Conservation (phyloP, 139 green algal genomes). For the Gonium pectorale region DNA sequence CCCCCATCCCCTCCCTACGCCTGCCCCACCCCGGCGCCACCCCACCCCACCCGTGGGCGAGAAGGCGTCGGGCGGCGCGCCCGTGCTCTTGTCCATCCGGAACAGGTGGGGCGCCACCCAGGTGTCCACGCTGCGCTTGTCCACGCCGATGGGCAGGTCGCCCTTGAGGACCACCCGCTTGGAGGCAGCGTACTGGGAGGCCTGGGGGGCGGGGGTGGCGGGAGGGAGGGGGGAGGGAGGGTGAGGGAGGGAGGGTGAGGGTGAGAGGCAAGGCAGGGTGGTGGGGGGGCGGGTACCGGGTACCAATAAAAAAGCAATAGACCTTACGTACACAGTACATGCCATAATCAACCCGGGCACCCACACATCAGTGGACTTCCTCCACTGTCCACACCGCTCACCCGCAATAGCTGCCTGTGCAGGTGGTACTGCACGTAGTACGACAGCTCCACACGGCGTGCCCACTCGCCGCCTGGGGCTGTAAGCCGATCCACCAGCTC, state of each 20-base stretch:
- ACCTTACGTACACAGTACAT: too few species aligned
- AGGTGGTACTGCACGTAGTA: slow-evolving; percentile 95
- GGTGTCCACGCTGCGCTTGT: slow-evolving; percentile 93
- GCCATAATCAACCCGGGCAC: too few species aligned
- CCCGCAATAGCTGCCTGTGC: slow-evolving; percentile 82
- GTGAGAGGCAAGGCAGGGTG: background rate
- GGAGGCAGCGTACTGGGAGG: slow-evolving; percentile 70
- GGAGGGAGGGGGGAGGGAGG: background rate
- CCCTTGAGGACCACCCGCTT: slow-evolving; percentile 92
- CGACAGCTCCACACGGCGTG: slow-evolving; percentile 54
- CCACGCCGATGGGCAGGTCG: slow-evolving; percentile 97
- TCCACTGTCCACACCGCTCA: too few species aligned
- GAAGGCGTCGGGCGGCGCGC: slow-evolving; percentile 93
- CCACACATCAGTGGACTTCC: too few species aligned
- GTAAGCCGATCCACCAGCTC: slow-evolving; percentile 74
- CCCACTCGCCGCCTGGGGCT: slow-evolving; percentile 46
- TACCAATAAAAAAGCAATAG: too few species aligned
- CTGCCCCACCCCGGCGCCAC: too few species aligned
- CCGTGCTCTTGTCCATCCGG: slow-evolving; percentile 90
- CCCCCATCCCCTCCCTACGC: background rate
- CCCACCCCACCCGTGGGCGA: slow-evolving; percentile 84
- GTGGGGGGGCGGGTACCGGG: too few species aligned
- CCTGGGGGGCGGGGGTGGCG: slow-evolving; percentile 45
- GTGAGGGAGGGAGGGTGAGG: background rate
- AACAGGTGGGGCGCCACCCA: slow-evolving; percentile 92